Base-by-base conservation (phyloP, 306 rosid species). In the Cicer pinnatifidum region DNA sequence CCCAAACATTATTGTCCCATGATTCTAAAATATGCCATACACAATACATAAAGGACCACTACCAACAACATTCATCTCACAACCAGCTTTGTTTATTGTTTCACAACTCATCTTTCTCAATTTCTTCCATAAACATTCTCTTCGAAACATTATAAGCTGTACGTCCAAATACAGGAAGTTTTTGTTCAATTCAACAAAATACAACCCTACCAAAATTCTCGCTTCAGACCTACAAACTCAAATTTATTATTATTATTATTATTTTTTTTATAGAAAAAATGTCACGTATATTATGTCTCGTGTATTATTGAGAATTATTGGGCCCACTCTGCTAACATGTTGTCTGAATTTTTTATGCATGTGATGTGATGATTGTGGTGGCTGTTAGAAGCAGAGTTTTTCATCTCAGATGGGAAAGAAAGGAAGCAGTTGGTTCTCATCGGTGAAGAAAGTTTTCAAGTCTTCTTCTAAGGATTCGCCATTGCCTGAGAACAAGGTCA, bases 371-470 rank as follows among this genome's bases (percentile, higher is more conserved):
- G 68, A 12, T 1, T 45, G 38, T 19, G 20, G 16, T 35, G 66
- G 35, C 17, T 43, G 40, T 81, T 23, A 71, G 83, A 76, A 76
- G 57, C 19, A 68, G 52, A 72, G 82, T 74, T 9, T 60, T 76
- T 81, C 52, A 37, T 57, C 70, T 45, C 56, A 75, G 73, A 94
- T 94, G 99, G 97, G 97, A 66, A 94, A 91, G 92, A 94, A 94
- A 85, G 84, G 92, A 80, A 79, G 76, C 43, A 51, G 90, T 51
- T 94, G 99, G 99, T 91, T 94, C 82, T 89, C 97, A 1, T 80
- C 97, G 0, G 96, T 94, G 76, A 94, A 88, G 91, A 94, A 82
- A 80, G 99, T 84, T 33, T 91, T 94, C 82, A 89, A 86, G 78
- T 78, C 85, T 47, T 84, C 97, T 82, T 78, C 91, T 1, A 91